These are phyloP conservation scores for Oryza glaberrima DNA, from an alignment of 176 grass and related monocot genomes.

Conservation along the genomic window DNA sequence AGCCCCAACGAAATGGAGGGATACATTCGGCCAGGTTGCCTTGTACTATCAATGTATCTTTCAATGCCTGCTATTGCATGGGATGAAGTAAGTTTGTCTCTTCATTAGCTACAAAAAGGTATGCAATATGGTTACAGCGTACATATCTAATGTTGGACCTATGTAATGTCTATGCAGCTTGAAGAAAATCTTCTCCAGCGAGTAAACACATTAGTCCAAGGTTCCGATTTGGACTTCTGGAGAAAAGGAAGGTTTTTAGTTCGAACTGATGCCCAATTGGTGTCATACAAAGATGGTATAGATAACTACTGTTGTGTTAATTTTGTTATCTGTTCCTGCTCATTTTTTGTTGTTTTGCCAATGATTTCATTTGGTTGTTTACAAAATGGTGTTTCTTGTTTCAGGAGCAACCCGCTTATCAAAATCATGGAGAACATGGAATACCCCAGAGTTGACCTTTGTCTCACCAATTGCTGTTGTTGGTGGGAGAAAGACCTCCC, in stretches of 20 bases:
- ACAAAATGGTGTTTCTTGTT: conserved; percentile 19
- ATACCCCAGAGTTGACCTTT: conserved; percentile 87
- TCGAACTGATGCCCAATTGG: conserved; percentile 77
- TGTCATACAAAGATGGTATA: conserved; percentile 92
- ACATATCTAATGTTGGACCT: conserved; percentile 20
- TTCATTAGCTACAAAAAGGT: conserved; percentile 23
- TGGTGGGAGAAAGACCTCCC: conserved; percentile 68
- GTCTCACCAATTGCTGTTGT: conserved; percentile 93
- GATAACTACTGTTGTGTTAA: not conserved
- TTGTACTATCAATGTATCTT: conserved; percentile 87
- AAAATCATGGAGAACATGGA: conserved; percentile 97
- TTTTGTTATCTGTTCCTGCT: not conserved
- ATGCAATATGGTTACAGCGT: not conserved
- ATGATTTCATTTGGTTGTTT: conserved; percentile 24
- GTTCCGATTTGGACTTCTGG: conserved; percentile 87
- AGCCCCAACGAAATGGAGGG: conserved; percentile 97
- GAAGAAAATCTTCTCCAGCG: conserved; percentile 77
- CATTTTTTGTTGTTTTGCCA: conserved; percentile 11
- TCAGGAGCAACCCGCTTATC: conserved; percentile 77
- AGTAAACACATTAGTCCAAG: conserved; percentile 69
- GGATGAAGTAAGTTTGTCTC: conserved; percentile 68
- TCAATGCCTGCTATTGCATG: conserved; percentile 83
- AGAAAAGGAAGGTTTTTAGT: conserved; percentile 89
- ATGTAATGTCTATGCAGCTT: conserved; percentile 62
- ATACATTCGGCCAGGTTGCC: conserved; percentile 90